These are phyloP conservation scores for Kwoniella pini DNA, from an alignment of 768 basidiomycete genomes.

Conservation along the genomic window DNA sequence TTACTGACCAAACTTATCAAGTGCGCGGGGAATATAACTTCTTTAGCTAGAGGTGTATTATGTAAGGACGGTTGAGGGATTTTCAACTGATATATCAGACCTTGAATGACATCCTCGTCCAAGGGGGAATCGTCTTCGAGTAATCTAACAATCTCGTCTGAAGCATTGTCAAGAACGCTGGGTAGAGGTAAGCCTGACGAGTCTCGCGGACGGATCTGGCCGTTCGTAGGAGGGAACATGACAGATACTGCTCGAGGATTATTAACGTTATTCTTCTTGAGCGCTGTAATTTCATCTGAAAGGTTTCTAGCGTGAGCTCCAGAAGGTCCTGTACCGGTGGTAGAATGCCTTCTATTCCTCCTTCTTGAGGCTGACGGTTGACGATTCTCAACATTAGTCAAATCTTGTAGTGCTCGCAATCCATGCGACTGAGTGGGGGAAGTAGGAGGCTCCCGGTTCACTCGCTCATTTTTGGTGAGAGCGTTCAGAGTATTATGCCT, in stretches of 20 bases:
- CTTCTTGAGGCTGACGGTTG: slow-evolving; percentile 26
- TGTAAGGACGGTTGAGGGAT: slow-evolving; percentile 86
- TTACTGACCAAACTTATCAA: slow-evolving; percentile 97
- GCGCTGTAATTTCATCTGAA: slow-evolving; percentile 71
- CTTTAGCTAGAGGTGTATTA: slow-evolving; percentile 91
- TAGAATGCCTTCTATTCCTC: slow-evolving; percentile 40
- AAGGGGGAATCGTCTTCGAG: slow-evolving; percentile 86
- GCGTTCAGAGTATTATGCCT: slow-evolving; percentile 89
- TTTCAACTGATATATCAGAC: slow-evolving; percentile 85
- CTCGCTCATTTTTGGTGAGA: slow-evolving; percentile 71
- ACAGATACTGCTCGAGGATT: slow-evolving; percentile 47
- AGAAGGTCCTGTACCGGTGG: slow-evolving; percentile 57
- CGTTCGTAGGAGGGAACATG: slow-evolving; percentile 49
- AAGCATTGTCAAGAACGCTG: slow-evolving; percentile 76
- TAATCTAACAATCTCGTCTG: slow-evolving; percentile 90
- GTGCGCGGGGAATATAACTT: slow-evolving; percentile 98
- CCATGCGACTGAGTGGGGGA: slow-evolving; percentile 66
- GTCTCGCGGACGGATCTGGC: slow-evolving; percentile 40
- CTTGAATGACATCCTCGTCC: slow-evolving; percentile 90
- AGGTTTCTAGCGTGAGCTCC: slow-evolving; percentile 63
- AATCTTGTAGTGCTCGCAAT: slow-evolving; percentile 62
- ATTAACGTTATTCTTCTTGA: slow-evolving; percentile 33
- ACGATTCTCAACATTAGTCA: slow-evolving; percentile 12
- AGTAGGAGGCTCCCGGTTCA: slow-evolving; percentile 71
- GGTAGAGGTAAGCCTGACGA: slow-evolving; percentile 50